A percentile compares a stretch with the other conserved stretches of the same genome.
Conservation (phyloP, 495 filamentous ascomycete species). For the Aspergillus hancockii region DNA sequence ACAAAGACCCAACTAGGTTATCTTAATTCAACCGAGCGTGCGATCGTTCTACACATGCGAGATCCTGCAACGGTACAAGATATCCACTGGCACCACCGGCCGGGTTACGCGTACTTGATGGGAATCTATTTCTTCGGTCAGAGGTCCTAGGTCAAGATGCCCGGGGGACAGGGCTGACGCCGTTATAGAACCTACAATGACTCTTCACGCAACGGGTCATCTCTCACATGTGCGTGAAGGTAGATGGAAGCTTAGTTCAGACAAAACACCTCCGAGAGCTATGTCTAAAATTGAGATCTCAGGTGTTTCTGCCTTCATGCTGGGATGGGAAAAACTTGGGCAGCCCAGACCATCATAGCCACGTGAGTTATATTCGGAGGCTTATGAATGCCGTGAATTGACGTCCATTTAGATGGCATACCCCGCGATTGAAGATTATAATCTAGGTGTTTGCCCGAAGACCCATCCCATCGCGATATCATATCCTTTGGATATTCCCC, state of each 20-base stretch:
- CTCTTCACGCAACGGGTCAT: constrained; percentile 24
- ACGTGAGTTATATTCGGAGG: constrained; percentile 25
- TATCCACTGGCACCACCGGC: constrained; percentile 43
- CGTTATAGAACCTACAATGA: constrained; percentile 22
- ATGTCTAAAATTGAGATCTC: constrained; percentile 36
- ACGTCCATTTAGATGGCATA: constrained; percentile 25
- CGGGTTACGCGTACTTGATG: constrained; percentile 73
- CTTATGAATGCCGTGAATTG: not conserved
- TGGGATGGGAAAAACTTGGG: constrained; percentile 59
- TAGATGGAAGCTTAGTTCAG: constrained; percentile 19
- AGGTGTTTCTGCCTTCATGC: constrained; percentile 59
- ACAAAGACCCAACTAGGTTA: constrained; percentile 12
- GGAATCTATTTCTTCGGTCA: constrained; percentile 48
- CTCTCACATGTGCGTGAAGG: constrained; percentile 27
- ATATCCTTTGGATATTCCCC: constrained; percentile 66
- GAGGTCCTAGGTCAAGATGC: not conserved
- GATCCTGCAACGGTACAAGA: constrained; percentile 8
- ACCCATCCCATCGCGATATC: constrained; percentile 59
- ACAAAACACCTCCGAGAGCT: constrained; percentile 22
- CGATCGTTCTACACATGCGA: constrained; percentile 18
- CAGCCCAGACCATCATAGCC: constrained; percentile 52
- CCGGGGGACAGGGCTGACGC: not conserved
- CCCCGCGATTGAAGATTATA: constrained; percentile 28
- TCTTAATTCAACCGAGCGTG: constrained; percentile 30
- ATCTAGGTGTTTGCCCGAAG: constrained; percentile 26